Evolutionary conservation across 1,284 basidiomycete species (phyloP).

Genomic region (Cutaneotrichosporon daszewskae): DNA sequence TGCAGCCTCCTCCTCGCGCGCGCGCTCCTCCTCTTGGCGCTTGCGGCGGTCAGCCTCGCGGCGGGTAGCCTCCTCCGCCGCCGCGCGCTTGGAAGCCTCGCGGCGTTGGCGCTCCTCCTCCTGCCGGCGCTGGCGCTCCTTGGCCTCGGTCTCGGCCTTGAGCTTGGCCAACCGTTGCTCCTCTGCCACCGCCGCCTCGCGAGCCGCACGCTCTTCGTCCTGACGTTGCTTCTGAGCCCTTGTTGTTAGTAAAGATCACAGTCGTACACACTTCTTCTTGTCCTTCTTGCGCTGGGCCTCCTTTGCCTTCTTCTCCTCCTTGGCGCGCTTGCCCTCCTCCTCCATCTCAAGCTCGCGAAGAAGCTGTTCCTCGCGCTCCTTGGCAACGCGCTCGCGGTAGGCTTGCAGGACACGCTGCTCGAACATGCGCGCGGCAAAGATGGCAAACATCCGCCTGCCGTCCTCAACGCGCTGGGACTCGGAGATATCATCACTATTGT

Average conservation of each 20-base stretch:
- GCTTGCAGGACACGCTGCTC: constrained; percentile 93
- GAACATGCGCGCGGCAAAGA: constrained; percentile 99
- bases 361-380: constrained; percentile 79
- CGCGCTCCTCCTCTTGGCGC: constrained; percentile 51
- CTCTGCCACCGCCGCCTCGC: constrained; percentile 72
- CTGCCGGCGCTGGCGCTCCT: constrained; percentile 61
- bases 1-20: constrained; percentile 51
- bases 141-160: constrained; percentile 60
- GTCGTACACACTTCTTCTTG: constrained; percentile 42
- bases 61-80: constrained; percentile 65
- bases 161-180: constrained; percentile 68
- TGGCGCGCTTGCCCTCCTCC: constrained; percentile 68
- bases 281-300: constrained; percentile 97
- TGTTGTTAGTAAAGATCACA: constrained; percentile 6
- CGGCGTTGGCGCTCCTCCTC: constrained; percentile 67
- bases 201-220: constrained; percentile 76
- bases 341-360: constrained; percentile 86
- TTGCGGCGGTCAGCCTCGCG: constrained; percentile 51
- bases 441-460: constrained; percentile 98
- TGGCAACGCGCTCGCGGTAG: constrained; percentile 86
- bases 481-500: constrained; percentile 42
- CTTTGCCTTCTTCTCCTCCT: constrained; percentile 87
- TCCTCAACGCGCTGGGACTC: constrained; percentile 90
- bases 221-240: constrained; percentile 87
- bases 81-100: constrained; percentile 66